Base-by-base conservation (phyloP, 305 asterid species). In the Fraxinus ornus region DNA sequence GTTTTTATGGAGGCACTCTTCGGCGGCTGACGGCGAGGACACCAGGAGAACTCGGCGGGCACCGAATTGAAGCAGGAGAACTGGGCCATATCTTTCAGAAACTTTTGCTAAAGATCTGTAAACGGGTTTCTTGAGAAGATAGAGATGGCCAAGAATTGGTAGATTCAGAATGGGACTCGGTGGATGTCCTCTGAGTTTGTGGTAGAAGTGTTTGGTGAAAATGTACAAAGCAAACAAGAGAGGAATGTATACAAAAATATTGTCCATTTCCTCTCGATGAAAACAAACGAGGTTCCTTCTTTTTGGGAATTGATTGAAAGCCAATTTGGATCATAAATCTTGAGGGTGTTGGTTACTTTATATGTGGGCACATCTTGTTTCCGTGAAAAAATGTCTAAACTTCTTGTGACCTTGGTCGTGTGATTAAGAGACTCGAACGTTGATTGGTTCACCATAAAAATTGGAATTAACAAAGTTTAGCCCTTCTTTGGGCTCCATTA, bases 71-170 rank as follows among this genome's bases (percentile, higher is more conserved):
- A 83, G 83, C 1, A 39, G 36, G 41, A 83, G 22, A 1, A 83
- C 74, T 1, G 86, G 83, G 76, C 80, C 86, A 19, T 57, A 41
- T 13, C 12, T 57, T n/a, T n/a, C 24, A 5, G 86, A 83, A 75
- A 83, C 39, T 3, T 75, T 33, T n/a, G 7, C 32, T 6, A 83
- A 22, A 13, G 79, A 28, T 39, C 66, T 17, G 83, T 73, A 79
- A 28, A 72, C 6, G 1, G 76, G 86, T 0, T 36, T 21, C 7
- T 71, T 78, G 2, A 72, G 19, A 41, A 68, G 75, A 26, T 76
- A 55, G 21, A 83, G 75, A 82, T 82, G 84, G 41, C 84, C 81
- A 39, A 82, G 17, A 8, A 76, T n/a, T 36, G 84, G 84, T 10
- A 82, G 76, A 47, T 39, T 7, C 28, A 62, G 81, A 24, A 79